These are phyloP conservation scores for Coniosporium tulheliwenetii DNA, from an alignment of 2,329 filamentous ascomycete species.

Conservation along the genomic window DNA sequence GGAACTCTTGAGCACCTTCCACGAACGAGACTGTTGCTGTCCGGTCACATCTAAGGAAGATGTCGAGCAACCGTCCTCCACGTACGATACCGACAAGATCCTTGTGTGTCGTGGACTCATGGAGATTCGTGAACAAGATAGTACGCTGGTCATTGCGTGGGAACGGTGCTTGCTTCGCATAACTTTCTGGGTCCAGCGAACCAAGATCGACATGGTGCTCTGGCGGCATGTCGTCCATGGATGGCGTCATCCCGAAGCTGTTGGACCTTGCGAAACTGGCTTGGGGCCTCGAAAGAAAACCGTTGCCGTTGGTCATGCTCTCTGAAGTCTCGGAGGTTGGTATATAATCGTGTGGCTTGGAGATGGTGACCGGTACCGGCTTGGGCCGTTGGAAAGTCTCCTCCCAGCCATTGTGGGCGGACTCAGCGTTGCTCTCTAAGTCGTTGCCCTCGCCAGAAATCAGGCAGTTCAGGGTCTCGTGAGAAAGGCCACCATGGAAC, in stretches of 20 bases:
- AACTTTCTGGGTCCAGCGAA: too few relatives aligned
- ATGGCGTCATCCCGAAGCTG: too few relatives aligned
- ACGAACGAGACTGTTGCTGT: conserved; percentile 56
- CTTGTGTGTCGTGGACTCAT: conserved; percentile 44
- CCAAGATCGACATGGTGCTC: too few relatives aligned
- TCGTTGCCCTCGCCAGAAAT: conserved; percentile 14
- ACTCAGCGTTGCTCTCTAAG: conserved; percentile 7
- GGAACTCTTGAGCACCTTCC: conserved; percentile 45
- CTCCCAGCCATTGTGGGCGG: conserved; percentile 7
- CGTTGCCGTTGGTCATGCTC: too few relatives aligned
- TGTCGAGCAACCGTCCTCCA: conserved; percentile 55
- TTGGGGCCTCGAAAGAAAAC: too few relatives aligned
- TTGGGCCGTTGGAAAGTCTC: too few relatives aligned
- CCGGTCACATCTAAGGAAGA: conserved; percentile 48
- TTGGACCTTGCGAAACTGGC: too few relatives aligned
- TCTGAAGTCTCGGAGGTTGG: too few relatives aligned
- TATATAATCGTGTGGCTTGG: too few relatives aligned
- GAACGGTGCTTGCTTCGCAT: too few relatives aligned
- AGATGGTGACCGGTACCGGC: too few relatives aligned
- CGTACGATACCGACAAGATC: conserved; percentile 51
- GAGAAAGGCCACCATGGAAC: conserved; percentile 32
- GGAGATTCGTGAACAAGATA: conserved; percentile 45
- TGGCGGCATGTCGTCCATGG: too few relatives aligned
- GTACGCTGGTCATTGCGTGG: conserved; percentile 30
- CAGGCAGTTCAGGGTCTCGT: conserved; percentile 33